These are phyloP conservation scores for Clitopilus hobsonii DNA, from an alignment of 768 basidiomycete genomes.

Conservation along the genomic window DNA sequence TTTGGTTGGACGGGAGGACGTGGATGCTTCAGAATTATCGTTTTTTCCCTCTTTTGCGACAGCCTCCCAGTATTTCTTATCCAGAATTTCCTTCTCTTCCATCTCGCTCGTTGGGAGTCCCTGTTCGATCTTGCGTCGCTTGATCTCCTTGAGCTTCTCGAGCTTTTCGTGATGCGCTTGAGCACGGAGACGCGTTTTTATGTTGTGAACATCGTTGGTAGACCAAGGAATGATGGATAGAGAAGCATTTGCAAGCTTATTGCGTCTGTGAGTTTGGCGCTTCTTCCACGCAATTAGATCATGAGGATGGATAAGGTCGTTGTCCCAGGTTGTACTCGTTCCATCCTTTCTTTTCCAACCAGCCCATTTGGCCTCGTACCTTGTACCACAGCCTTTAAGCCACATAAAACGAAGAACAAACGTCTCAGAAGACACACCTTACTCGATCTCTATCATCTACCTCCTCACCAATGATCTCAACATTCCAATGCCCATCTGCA, in stretches of 20 bases:
- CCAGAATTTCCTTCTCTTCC: constrained; percentile 8
- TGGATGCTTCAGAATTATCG: background rate
- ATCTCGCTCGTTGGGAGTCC: background rate
- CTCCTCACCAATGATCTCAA: constrained; percentile 36
- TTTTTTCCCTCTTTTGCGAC: background rate
- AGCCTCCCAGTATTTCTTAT: constrained; percentile 4
- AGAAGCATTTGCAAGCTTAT: constrained; percentile 20
- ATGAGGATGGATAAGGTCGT: constrained; percentile 12
- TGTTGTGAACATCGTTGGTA: constrained; percentile 38
- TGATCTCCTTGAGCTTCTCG: too few relatives aligned
- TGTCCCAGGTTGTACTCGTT: constrained; percentile 52
- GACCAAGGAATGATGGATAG: constrained; percentile 34
- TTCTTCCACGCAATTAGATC: constrained; percentile 26
- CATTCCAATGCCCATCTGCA: constrained; percentile 22
- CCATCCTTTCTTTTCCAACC: constrained; percentile 47
- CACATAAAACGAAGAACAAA: background rate
- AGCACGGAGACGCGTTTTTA: constrained; percentile 33
- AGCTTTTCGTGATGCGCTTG: constrained; percentile 46
- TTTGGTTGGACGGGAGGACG: background rate
- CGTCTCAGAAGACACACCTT: constrained; percentile 18
- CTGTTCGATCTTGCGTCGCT: too few relatives aligned
- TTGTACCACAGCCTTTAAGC: background rate
- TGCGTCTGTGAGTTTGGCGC: constrained; percentile 24
- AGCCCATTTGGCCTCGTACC: constrained; percentile 44
- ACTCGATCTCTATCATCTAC: constrained; percentile 25